Conservation (phyloP, 2,329 filamentous ascomycete genomes). For the Oidium heveae region DNA sequence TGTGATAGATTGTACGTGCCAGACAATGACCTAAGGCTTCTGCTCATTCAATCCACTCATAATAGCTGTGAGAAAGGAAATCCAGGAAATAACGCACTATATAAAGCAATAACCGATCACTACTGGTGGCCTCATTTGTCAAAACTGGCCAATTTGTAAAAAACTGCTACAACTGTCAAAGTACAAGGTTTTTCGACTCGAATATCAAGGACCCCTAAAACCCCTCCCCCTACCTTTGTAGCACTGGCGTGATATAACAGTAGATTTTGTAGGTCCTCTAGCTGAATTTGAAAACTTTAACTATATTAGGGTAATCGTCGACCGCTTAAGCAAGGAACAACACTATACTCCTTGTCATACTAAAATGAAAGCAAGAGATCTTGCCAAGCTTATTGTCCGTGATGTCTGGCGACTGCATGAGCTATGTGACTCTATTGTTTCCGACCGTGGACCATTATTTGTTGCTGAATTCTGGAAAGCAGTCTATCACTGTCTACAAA, state of each 20-base stretch:
- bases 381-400: conserved; percentile 1
- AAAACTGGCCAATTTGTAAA: background rate
- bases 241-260: background rate
- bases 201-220: background rate
- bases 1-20: background rate
- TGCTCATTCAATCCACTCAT: background rate
- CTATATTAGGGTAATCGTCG: background rate
- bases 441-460: conserved; percentile 4
- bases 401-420: conserved; percentile 1
- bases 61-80: background rate
- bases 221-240: background rate
- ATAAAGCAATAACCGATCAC: background rate
- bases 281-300: background rate
- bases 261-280: background rate
- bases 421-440: conserved; percentile 2
- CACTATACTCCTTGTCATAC: background rate
- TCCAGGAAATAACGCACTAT: background rate
- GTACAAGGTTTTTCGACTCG: background rate
- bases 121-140: background rate
- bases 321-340: background rate
- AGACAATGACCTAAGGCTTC: background rate
- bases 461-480: conserved; percentile 5
- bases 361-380: background rate
- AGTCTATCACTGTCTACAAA: conserved; percentile 2
- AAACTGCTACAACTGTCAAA: background rate